Evolutionary conservation across 805 yeast species (phyloP), one percentile per base, ranked within the genome.

Genomic region (Starmerella bombicola): DNA sequence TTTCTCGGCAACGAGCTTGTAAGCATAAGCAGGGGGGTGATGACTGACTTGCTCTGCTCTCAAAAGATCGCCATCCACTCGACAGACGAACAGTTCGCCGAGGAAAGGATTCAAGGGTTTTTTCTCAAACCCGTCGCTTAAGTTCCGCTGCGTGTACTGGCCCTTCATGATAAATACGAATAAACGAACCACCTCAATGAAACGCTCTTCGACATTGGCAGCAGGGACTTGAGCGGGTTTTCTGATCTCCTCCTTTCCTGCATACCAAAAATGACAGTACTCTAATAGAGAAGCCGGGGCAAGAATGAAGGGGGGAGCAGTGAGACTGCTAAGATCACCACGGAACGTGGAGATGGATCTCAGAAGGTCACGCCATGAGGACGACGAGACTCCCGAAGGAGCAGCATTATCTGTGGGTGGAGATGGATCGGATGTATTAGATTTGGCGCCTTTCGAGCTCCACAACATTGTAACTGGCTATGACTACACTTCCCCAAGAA

Each of bases 11-110:
- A 73, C 65, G 41, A 91, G 72, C 32, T 85, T 73, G 58, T 85
- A 91, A 5, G 91, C 96, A n/a, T 97, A 86, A 26, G 81, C 78
- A 20, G 98, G 97, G 15, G 98, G 98, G 61, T 91, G 98, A 64
- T 91, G 98, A 47, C 86, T 77, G 12, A 91, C 96, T 63, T 91
- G 98, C 62, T 91, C 98, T 48, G 86, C 74, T 40, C 84, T 64
- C 56, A 88, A 66, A 10, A 75, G 62, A 20, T 95, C 81, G 47
- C 82, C 93, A 49, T 76, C 83, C 94, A 96, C 85, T 55, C 79
- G 76, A 35, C 95, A 97, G 29, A 83, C 80, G 55, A 86, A 91
- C 37, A 85, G 68, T 65, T 91, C 98, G 42, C 98, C 98, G 49
- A 91, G 66, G 56, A 91, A 88, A 33, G 98, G 98, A 59, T 91